Conservation (phyloP, 108 stramenopile species). For the Nitzschia sp. region DNA sequence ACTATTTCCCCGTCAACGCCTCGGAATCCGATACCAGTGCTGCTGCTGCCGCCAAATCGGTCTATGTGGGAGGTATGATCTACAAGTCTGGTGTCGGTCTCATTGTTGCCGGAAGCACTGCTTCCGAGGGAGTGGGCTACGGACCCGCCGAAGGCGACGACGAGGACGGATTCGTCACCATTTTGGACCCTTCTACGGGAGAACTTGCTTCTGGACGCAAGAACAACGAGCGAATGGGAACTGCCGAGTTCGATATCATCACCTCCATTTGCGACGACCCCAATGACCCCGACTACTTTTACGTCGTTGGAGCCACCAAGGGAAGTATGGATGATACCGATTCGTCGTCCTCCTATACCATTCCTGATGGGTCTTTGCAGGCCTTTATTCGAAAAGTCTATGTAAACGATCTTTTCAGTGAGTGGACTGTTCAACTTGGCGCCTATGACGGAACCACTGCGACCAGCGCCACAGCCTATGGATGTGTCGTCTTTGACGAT, state of each 20-base stretch:
- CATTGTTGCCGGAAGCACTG: conserved; percentile 21
- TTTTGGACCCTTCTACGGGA: conserved; percentile 18
- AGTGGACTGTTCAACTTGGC: conserved; percentile 26
- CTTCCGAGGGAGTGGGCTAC: conserved; percentile 18
- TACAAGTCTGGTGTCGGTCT: conserved; percentile 10
- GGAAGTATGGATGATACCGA: conserved; percentile 1
- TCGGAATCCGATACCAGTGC: not conserved
- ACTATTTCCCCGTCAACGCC: conserved; percentile 9
- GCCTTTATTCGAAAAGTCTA: conserved; percentile 25
- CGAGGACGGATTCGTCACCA: conserved; percentile 28
- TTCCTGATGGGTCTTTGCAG: conserved; percentile 18
- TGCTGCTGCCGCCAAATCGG: not conserved
- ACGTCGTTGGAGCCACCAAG: conserved; percentile 27
- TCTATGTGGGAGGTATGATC: conserved; percentile 25
- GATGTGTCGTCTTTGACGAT: conserved; percentile 20
- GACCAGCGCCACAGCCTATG: conserved; percentile 6
- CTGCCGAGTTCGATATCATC: conserved; percentile 12
- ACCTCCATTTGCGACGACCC: conserved; percentile 15
- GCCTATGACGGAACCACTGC: not conserved
- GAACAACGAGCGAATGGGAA: conserved; percentile 24
- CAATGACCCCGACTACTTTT: conserved; percentile 8
- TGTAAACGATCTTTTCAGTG: not conserved
- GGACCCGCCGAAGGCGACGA: conserved; percentile 26
- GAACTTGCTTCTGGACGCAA: not conserved
- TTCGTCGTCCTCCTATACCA: too few species aligned